Conservation (phyloP, 192 early-diverging fungal genomes). For the Gorgonomyces haynaldii region DNA sequence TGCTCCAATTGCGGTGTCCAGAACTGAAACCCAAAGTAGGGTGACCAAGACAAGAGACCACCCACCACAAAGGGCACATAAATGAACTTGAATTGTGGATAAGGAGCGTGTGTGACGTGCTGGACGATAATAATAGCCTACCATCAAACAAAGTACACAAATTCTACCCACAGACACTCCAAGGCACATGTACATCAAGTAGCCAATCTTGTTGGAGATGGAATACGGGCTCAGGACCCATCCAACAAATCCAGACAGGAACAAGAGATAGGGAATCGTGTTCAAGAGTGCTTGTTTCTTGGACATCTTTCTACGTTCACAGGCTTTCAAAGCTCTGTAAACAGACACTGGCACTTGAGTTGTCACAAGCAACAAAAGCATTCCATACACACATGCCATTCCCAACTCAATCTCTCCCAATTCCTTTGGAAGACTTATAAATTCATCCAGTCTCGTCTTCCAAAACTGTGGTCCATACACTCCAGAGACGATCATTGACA, state of each 20-base stretch:
- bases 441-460: constrained; percentile 15
- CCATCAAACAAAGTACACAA: not conserved
- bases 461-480: constrained; percentile 44
- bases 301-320: constrained; percentile 6
- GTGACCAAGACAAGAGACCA: constrained; percentile 40
- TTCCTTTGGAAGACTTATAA: constrained; percentile 25
- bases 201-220: constrained; percentile 7
- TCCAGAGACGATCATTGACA: constrained; percentile 57
- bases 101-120: constrained; percentile 71
- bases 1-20: constrained; percentile 56
- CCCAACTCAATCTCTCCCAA: constrained; percentile 22
- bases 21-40: constrained; percentile 34
- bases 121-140: constrained; percentile 78
- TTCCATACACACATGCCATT: constrained; percentile 10
- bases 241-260: constrained; percentile 5
- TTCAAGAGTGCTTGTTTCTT: constrained; percentile 10
- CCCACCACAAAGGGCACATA: constrained; percentile 64
- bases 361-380: constrained; percentile 30
- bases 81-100: constrained; percentile 73
- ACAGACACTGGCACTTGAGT: constrained; percentile 41
- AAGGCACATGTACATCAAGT: constrained; percentile 15
- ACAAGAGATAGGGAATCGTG: constrained; percentile 10
- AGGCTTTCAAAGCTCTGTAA: constrained; percentile 11
- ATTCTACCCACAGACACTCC: not conserved
- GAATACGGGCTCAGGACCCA: constrained; percentile 7